A percentile compares a stretch with the other conserved stretches of the same genome.
These are phyloP conservation scores for Amanita phalloides DNA, from an alignment of 768 basidiomycete species.

Conservation along the genomic window DNA sequence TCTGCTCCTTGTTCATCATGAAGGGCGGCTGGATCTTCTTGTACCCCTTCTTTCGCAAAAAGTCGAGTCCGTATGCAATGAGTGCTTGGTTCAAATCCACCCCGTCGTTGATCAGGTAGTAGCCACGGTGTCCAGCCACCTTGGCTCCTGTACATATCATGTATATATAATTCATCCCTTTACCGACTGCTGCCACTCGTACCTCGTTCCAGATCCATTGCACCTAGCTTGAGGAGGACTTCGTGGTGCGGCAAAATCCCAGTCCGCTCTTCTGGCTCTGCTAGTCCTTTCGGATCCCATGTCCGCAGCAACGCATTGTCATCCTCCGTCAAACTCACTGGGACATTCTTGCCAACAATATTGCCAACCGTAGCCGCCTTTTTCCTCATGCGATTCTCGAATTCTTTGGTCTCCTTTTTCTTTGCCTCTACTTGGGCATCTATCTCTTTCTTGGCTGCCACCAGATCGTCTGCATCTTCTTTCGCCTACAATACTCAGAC, in stretches of 20 bases:
- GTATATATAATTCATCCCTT: neutral
- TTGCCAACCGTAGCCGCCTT: constrained; percentile 85
- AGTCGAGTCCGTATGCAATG: constrained; percentile 90
- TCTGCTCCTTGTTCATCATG: constrained; percentile 96
- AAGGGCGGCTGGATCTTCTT: constrained; percentile 96
- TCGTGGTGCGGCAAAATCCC: constrained; percentile 97
- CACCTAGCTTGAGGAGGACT: constrained; percentile 85
- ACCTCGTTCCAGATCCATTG: constrained; percentile 96
- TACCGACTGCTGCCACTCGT: constrained; percentile 9
- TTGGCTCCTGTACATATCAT: constrained; percentile 57
- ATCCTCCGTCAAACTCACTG: constrained; percentile 89
- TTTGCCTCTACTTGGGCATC: constrained; percentile 73
- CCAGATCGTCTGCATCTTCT: constrained; percentile 79
- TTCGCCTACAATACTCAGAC: constrained; percentile 54
- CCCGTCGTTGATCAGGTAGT: constrained; percentile 92
- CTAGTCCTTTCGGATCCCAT: constrained; percentile 80
- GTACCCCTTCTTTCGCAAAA: constrained; percentile 71
- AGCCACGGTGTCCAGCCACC: constrained; percentile 91
- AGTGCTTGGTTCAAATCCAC: constrained; percentile 96
- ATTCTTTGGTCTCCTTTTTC: constrained; percentile 67
- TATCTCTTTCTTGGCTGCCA: constrained; percentile 74
- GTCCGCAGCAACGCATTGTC: constrained; percentile 76
- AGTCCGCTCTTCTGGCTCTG: constrained; percentile 56
- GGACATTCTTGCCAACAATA: constrained; percentile 79
- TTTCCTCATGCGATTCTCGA: constrained; percentile 66